A percentile compares a stretch with the other conserved stretches of the same genome.
Evolutionary conservation across 2,329 filamentous ascomycete species (phyloP).

Genomic region (Plectosphaerella cucumerina): DNA sequence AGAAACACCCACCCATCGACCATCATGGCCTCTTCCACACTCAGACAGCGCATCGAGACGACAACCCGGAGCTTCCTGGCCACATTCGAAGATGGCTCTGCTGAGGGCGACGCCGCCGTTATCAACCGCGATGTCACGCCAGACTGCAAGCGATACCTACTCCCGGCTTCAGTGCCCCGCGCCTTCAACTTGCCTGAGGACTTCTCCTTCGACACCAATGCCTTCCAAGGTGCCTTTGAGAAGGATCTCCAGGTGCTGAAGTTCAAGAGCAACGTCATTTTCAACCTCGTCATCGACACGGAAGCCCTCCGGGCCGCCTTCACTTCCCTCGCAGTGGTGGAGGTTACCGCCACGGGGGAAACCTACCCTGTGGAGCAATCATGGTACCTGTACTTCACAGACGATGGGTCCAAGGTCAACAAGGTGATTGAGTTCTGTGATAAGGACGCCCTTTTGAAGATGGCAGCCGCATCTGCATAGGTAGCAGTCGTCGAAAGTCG

Average conservation of each 20-base stretch:
- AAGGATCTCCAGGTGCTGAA: slow-evolving; percentile 1
- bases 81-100: background rate
- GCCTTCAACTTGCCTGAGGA: slow-evolving; percentile 1
- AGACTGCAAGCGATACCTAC: slow-evolving; percentile 5
- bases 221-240: background rate
- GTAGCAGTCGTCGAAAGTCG: too few species aligned
- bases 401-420: slow-evolving; percentile 6
- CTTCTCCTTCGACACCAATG: background rate
- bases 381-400: slow-evolving; percentile 5
- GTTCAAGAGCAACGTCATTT: background rate
- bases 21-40: slow-evolving; percentile 2
- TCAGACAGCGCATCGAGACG: slow-evolving; percentile 2
- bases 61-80: slow-evolving; percentile 1
- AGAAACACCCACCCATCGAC: background rate
- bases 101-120: slow-evolving; percentile 2
- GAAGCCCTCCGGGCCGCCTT: slow-evolving; percentile 5
- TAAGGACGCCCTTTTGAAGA: slow-evolving; percentile 27
- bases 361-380: background rate
- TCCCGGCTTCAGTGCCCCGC: background rate
- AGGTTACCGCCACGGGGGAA: background rate
- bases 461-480: slow-evolving; percentile 6
- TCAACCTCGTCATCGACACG: slow-evolving; percentile 7
- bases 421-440: slow-evolving; percentile 25
- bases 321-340: background rate
- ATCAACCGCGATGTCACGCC: slow-evolving; percentile 7